Base-by-base conservation (phyloP, 2,329 filamentous ascomycete species). In the Raffaelea ambrosiae region DNA sequence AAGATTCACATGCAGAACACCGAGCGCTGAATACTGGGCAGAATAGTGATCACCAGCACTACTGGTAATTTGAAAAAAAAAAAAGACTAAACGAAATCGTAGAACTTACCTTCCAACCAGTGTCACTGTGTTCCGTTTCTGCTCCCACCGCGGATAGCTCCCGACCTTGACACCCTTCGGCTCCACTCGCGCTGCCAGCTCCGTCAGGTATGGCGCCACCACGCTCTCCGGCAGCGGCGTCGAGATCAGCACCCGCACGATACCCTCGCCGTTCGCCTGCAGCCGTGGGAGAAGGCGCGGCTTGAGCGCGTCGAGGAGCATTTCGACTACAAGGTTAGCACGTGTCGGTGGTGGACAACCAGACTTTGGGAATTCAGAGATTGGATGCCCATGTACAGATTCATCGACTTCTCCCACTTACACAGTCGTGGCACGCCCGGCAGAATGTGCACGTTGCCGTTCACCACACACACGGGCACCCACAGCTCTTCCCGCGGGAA, bases 111-210 rank as follows among this genome's bases (percentile, higher is more conserved):
- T 71, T 55, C 80, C 79, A 19, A 96, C 90, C 46, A 98, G 71
- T 11, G 91, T 96, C 43, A 97, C 88, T 0, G 89, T 93, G 65
- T 97, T 97, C 53, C 75, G 75, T 59, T 81, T 80, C 73, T 88
- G 91, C 5, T 86, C 88, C 89, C 90, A 96, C 48, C 88, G 74
- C 33, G 93, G 93, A 66, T 98, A 97, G 65, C 88, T 95, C 42
- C 93, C 93, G 16, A 97, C 88, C 69, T 97, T 97, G 59, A 97
- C 77, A 3, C 88, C 89, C 59, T 77, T 81, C 1, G 80, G 70
- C 62, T 81, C 84, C 20, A 90, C 85, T 63, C 79, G 79, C 23
- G 71, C 76, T 4, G 90, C 87, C 53, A 97, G 69, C 54, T 87
- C 77, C 1, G 88, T 91, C 59, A 98, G 71, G 62, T 87, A 96